Conservation (phyloP, 108 stramenopile genomes). For the Nitzschia sp. region DNA sequence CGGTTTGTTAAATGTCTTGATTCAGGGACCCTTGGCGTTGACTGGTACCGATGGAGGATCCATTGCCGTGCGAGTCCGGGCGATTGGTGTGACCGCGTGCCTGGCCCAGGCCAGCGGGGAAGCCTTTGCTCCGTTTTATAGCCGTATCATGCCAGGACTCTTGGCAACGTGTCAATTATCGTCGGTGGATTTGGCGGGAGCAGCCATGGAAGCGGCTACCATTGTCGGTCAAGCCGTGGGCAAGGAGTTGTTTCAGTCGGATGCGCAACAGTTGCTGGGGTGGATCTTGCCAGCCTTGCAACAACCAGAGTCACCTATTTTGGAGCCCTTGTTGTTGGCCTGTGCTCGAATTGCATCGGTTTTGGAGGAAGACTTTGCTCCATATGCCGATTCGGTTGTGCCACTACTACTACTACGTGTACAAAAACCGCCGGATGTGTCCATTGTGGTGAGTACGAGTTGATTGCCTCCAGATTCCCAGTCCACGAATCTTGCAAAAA, state of each 20-base stretch:
- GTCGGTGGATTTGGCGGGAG: conserved; percentile 50
- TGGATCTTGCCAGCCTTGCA: conserved; percentile 56
- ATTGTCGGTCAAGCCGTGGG: conserved; percentile 77
- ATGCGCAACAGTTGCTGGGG: conserved; percentile 59
- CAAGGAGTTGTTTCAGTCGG: conserved; percentile 50
- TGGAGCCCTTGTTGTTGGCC: conserved; percentile 70
- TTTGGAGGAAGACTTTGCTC: conserved; percentile 62
- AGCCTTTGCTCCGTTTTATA: conserved; percentile 67
- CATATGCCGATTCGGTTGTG: conserved; percentile 60
- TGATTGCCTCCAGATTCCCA: neutral
- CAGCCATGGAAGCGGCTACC: conserved; percentile 73
- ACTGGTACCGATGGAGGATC: conserved; percentile 37
- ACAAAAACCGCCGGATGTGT: conserved; percentile 55
- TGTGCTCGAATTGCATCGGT: conserved; percentile 85
- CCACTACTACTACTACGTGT: conserved; percentile 65
- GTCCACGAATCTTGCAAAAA: neutral
- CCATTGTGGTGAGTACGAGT: conserved; percentile 43
- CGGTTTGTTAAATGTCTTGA: conserved; percentile 52
- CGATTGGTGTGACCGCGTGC: conserved; percentile 68
- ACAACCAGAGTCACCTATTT: conserved; percentile 34
- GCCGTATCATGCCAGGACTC: conserved; percentile 61
- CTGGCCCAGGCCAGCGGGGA: conserved; percentile 68
- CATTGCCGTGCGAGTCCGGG: conserved; percentile 55
- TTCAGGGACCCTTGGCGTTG: conserved; percentile 59
- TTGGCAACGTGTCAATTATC: conserved; percentile 31